phyloP scores from a whole-genome alignment of 177 flowering plant genomes.

The Tripterygium wilfordii region DNA sequence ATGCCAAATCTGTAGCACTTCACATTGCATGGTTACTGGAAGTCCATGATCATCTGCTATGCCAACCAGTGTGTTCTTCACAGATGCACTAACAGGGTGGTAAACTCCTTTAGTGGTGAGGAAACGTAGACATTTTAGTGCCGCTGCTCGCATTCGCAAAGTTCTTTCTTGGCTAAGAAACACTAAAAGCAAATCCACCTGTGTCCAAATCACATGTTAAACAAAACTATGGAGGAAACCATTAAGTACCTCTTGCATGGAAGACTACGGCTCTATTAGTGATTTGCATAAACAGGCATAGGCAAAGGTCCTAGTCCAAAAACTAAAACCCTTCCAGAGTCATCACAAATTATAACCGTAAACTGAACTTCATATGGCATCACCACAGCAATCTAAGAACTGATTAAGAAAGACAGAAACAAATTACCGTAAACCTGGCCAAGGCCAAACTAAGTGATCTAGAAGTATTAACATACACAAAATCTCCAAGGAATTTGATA shows the following conservation, averaged over 20 bases:
- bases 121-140: constrained; percentile 46
- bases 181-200: constrained; percentile 57
- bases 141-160: constrained; percentile 28
- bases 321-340: too few relatives aligned
- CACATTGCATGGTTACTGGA: constrained; percentile 35
- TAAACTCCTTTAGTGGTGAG: constrained; percentile 28
- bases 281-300: too few relatives aligned
- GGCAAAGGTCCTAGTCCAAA: too few relatives aligned
- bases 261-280: too few relatives aligned
- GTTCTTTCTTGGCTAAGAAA: constrained; percentile 32
- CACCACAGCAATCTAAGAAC: too few relatives aligned
- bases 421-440: too few relatives aligned
- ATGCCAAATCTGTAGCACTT: constrained; percentile 42
- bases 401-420: too few relatives aligned
- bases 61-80: constrained; percentile 27
- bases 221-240: background rate
- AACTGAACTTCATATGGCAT: too few relatives aligned
- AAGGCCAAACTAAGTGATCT: background rate
- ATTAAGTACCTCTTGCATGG: too few relatives aligned
- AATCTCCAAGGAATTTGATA: background rate
- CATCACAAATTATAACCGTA: too few relatives aligned
- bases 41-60: constrained; percentile 27
- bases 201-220: constrained; percentile 14
- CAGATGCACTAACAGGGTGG: constrained; percentile 14
- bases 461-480: background rate